Conservation (phyloP, 306 rosid genomes). For the Pyrus bretschneideri region DNA sequence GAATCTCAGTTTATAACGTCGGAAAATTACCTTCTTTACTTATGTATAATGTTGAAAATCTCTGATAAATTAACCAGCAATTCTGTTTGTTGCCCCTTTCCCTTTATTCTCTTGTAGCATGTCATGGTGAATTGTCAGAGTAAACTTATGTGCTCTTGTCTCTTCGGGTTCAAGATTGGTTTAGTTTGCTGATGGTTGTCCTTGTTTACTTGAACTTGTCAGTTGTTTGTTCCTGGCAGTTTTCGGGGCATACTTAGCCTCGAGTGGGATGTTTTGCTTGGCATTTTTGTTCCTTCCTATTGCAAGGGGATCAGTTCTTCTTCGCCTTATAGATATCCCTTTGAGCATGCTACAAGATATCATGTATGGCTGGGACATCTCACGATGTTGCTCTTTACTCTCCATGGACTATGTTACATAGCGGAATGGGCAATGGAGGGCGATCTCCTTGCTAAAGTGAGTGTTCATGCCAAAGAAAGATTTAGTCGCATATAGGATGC, state of each 20-base stretch:
- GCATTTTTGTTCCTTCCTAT: constrained; percentile 80
- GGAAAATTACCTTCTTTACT: neutral
- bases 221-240: constrained; percentile 42
- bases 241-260: constrained; percentile 59
- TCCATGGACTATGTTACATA: constrained; percentile 66
- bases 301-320: constrained; percentile 93
- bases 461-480: constrained; percentile 12
- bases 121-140: neutral
- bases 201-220: constrained; percentile 20
- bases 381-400: constrained; percentile 76
- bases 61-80: neutral
- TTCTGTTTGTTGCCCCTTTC: neutral
- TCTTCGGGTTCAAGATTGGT: neutral
- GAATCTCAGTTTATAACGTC: neutral
- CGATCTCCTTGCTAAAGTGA: constrained; percentile 40
- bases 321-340: constrained; percentile 69
- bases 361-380: constrained; percentile 98
- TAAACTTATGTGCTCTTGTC: too few relatives aligned
- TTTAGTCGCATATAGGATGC: neutral
- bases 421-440: constrained; percentile 62
- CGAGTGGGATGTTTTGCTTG: constrained; percentile 53
- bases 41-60: neutral
- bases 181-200: constrained; percentile 11
- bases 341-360: constrained; percentile 86
- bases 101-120: neutral